Evolutionary conservation across 75 land plant genomes (phyloP).

Genomic region (Cryptomeria japonica): DNA sequence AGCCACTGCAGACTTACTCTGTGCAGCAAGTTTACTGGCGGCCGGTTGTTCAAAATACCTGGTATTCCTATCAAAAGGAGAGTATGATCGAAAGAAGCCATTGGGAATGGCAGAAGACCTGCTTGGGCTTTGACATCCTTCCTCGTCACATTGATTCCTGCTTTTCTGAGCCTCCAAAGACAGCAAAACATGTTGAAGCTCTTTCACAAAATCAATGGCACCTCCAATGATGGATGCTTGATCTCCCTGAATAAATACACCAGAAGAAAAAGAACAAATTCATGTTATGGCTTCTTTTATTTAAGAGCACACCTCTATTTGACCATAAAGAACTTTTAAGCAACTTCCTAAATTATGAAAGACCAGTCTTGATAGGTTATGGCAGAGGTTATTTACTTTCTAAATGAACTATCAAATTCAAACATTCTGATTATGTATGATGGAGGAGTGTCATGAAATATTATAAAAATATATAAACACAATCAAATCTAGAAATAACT

Average conservation of each 20-base stretch:
- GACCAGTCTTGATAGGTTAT: too few relatives aligned
- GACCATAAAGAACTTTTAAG: too few relatives aligned
- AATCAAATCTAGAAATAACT: too few relatives aligned
- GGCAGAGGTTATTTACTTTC: too few relatives aligned
- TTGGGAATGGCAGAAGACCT: not conserved
- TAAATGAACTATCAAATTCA: too few relatives aligned
- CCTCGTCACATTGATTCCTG: not conserved
- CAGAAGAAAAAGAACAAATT: not conserved
- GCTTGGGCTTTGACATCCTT: not conserved
- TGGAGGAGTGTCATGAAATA: too few relatives aligned
- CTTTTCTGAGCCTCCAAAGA: conserved; percentile 31
- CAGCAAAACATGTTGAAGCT: conserved; percentile 40
- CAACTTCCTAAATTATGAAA: too few relatives aligned
- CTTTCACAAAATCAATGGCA: conserved; percentile 47
- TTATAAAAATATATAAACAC: too few relatives aligned
- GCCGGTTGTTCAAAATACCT: conserved; percentile 14
- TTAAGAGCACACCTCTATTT: not conserved
- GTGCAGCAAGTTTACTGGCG: not conserved
- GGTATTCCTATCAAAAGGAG: not conserved
- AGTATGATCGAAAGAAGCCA: conserved; percentile 16
- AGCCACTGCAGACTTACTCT: conserved; percentile 25
- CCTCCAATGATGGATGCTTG: conserved; percentile 49
- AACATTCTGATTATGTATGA: too few relatives aligned
- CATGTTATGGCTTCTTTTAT: not conserved
- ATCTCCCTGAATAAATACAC: conserved; percentile 26